A percentile compares a stretch with the other conserved stretches of the same genome.
Evolutionary conservation across 306 rosid species (phyloP).

Genomic region (Inga laurina): DNA sequence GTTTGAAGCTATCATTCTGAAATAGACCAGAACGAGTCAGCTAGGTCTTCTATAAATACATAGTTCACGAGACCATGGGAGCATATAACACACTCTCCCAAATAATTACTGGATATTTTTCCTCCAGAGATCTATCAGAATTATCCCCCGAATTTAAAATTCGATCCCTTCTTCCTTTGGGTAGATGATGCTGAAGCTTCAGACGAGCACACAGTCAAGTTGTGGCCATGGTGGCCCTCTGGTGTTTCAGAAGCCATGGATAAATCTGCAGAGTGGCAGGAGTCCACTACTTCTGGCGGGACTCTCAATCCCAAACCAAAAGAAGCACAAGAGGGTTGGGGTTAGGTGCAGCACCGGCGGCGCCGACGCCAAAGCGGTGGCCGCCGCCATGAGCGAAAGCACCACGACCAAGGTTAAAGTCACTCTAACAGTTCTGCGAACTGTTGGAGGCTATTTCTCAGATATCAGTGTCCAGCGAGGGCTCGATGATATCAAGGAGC

Average conservation of each 20-base stretch:
- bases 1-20: neutral
- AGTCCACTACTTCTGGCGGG: neutral
- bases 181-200: neutral
- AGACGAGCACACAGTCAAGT: neutral
- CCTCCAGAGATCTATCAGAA: neutral
- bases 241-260: neutral
- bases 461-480: slow-evolving; percentile 40
- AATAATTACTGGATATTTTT: neutral
- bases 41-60: neutral
- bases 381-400: neutral
- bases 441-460: slow-evolving; percentile 47
- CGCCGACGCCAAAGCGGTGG: slow-evolving; percentile 33
- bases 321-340: neutral
- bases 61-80: neutral
- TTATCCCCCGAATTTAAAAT: neutral
- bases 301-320: neutral
- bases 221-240: neutral
- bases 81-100: neutral
- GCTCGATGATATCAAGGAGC: slow-evolving; percentile 50
- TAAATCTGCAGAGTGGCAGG: neutral
- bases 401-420: slow-evolving; percentile 35
- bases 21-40: neutral
- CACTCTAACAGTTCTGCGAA: slow-evolving; percentile 39
- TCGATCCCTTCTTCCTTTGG: neutral
- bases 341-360: neutral